These are phyloP conservation scores for Ophiocordyceps camponoti-floridani DNA, from an alignment of 2,329 filamentous ascomycete species.

Conservation along the genomic window DNA sequence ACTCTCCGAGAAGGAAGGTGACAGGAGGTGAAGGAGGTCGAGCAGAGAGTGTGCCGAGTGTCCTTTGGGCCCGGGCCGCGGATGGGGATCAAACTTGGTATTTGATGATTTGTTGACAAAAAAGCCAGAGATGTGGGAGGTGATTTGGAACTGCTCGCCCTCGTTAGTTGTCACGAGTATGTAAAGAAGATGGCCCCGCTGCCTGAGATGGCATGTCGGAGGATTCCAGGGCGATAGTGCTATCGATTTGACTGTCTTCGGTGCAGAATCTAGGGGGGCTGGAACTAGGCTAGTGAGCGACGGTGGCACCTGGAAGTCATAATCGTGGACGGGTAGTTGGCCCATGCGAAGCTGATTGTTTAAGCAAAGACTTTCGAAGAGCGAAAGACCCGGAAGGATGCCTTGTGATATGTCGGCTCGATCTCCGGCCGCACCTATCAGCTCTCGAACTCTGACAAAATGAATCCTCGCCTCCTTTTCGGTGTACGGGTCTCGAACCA, in stretches of 20 bases:
- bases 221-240: conserved; percentile 92
- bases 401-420: conserved; percentile 77
- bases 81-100: conserved; percentile 83
- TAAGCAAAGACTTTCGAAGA: conserved; percentile 62
- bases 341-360: conserved; percentile 21
- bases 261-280: conserved; percentile 43
- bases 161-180: conserved; percentile 79
- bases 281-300: conserved; percentile 57
- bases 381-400: conserved; percentile 64
- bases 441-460: conserved; percentile 72
- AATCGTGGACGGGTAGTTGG: conserved; percentile 40
- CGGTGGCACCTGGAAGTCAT: conserved; percentile 56
- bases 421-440: conserved; percentile 83
- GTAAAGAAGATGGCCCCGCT: conserved; percentile 86
- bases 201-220: conserved; percentile 75
- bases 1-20: conserved; percentile 60
- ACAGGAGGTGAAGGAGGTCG: conserved; percentile 59
- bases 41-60: conserved; percentile 73
- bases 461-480: conserved; percentile 97
- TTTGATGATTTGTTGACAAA: conserved; percentile 95
- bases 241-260: conserved; percentile 82
- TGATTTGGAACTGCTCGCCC: conserved; percentile 88
- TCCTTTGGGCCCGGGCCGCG: conserved; percentile 60
- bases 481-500: conserved; percentile 91
- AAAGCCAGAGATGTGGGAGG: conserved; percentile 84